Conservation (phyloP, 2,329 filamentous ascomycete genomes). For the Verticillium isaacii region DNA sequence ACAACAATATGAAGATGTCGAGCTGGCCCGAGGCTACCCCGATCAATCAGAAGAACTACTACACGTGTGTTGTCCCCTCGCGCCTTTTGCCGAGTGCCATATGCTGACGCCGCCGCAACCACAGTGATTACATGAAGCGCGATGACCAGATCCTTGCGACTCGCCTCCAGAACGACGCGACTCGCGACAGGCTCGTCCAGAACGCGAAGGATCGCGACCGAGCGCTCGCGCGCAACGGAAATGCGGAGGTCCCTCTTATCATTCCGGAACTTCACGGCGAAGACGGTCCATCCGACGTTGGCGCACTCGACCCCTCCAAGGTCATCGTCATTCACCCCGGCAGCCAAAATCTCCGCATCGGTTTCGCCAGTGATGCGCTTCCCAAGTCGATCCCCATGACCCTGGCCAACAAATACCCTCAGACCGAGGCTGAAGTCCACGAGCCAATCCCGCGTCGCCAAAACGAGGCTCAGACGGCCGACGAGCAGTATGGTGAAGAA, state of each 20-base stretch:
- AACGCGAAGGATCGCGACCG: conserved; percentile 84
- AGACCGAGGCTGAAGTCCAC: conserved; percentile 79
- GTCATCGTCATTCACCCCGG: conserved; percentile 94
- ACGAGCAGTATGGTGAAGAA: conserved; percentile 86
- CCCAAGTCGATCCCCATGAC: conserved; percentile 94
- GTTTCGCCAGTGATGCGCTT: conserved; percentile 90
- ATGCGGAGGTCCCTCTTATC: conserved; percentile 59
- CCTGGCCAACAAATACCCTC: conserved; percentile 71
- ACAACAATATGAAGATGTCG: conserved; percentile 96
- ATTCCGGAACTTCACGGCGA: conserved; percentile 56
- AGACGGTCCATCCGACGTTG: conserved; percentile 50
- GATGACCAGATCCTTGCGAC: conserved; percentile 93
- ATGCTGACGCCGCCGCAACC: conserved; percentile 17
- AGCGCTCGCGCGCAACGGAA: conserved; percentile 70
- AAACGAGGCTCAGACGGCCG: conserved; percentile 55
- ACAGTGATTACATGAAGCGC: conserved; percentile 92
- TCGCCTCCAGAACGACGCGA: conserved; percentile 82
- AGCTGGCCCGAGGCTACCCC: conserved; percentile 89
- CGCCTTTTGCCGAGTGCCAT: not conserved
- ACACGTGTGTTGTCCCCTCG: conserved; percentile 60
- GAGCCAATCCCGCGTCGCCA: conserved; percentile 72
- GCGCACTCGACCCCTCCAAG: conserved; percentile 70
- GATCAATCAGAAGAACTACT: conserved; percentile 99
- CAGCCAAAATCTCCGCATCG: conserved; percentile 91
- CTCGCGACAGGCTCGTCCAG: conserved; percentile 76